These are phyloP conservation scores for Acacia melanoxylon DNA, from an alignment of 306 rosid genomes.

Conservation along the genomic window DNA sequence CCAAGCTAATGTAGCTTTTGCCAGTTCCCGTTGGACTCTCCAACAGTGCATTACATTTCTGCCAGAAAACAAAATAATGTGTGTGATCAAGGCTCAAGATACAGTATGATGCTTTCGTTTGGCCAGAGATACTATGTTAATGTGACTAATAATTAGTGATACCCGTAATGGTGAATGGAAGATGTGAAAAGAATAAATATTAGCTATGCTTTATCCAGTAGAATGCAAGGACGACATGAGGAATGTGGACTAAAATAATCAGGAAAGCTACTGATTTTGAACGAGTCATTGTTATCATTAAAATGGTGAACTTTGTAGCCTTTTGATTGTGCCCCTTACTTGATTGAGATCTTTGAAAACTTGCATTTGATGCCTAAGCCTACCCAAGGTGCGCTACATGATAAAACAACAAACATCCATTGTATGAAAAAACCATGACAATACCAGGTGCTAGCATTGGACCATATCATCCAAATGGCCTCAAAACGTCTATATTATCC, in stretches of 20 bases:
- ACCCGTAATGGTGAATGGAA: slow-evolving; percentile 5
- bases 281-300: not conserved
- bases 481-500: not conserved
- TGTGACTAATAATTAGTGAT: not conserved
- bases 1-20: slow-evolving; percentile 95
- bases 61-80: slow-evolving; percentile 28
- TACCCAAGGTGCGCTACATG: not conserved
- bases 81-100: slow-evolving; percentile 1
- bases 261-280: not conserved
- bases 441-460: not conserved
- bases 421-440: not conserved
- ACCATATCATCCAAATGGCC: not conserved
- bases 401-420: not conserved
- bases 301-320: not conserved
- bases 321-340: not conserved
- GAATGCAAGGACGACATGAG: not conserved
- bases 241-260: slow-evolving; percentile 2
- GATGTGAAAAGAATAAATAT: not conserved
- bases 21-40: slow-evolving; percentile 99
- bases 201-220: not conserved
- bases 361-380: not conserved
- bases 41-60: slow-evolving; percentile 83
- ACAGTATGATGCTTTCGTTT: not conserved
- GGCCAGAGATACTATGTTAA: not conserved
- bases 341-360: not conserved